Percentiles rank a stretch among this genome's conserved stretches.
These are phyloP conservation scores for Fraxinus pennsylvanica DNA, from an alignment of 257 asterid species.

Conservation along the genomic window DNA sequence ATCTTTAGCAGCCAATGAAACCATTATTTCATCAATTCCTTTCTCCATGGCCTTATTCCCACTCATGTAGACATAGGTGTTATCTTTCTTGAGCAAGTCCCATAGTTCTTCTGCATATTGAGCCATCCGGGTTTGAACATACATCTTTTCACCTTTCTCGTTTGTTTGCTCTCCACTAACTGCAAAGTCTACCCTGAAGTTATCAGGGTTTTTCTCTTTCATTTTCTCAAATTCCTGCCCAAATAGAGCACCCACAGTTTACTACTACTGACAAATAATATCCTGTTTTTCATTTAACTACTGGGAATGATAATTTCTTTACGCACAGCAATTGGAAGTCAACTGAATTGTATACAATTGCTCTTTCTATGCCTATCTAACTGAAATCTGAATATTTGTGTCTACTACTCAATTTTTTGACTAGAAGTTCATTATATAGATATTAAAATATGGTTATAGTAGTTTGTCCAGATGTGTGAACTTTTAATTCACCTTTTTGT, in stretches of 20 bases:
- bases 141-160: constrained; percentile 88
- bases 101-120: constrained; percentile 89
- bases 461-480: background rate
- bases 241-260: constrained; percentile 1
- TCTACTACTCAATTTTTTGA: too few relatives aligned
- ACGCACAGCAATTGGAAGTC: too few relatives aligned
- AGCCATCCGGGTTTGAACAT: constrained; percentile 96
- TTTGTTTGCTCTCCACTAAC: constrained; percentile 90
- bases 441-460: too few relatives aligned
- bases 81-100: constrained; percentile 88
- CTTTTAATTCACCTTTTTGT: constrained; percentile 69
- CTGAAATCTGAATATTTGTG: too few relatives aligned
- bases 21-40: constrained; percentile 92
- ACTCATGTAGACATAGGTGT: constrained; percentile 89
- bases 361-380: too few relatives aligned
- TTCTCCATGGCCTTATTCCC: constrained; percentile 91
- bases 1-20: constrained; percentile 71
- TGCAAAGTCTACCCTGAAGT: constrained; percentile 83
- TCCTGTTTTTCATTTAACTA: too few relatives aligned
- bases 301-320: too few relatives aligned
- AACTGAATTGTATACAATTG: too few relatives aligned
- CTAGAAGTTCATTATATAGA: too few relatives aligned
- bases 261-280: too few relatives aligned
- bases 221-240: constrained; percentile 83
- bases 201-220: constrained; percentile 73